A percentile compares a stretch with the other conserved stretches of the same genome.
phyloP scores from a whole-genome alignment of 78 protist species.

The Dictyostelium capitatum region DNA sequence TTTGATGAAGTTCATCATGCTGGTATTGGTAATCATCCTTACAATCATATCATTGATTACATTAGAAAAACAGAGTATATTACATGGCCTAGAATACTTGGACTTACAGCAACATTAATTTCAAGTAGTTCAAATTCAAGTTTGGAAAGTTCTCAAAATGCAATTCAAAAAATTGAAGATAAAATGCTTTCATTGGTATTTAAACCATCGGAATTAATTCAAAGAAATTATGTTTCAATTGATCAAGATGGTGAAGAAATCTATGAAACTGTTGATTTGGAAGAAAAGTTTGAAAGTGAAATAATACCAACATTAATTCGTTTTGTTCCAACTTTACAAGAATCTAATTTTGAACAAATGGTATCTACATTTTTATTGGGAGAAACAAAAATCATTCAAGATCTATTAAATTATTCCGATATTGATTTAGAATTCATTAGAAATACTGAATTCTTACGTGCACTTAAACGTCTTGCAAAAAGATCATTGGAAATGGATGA shows the following conservation, averaged over 20 bases:
- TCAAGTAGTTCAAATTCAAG: background rate
- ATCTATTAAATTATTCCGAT: background rate
- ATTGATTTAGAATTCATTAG: background rate
- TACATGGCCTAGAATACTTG: conserved; percentile 17
- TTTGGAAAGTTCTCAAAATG: background rate
- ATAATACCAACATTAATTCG: background rate
- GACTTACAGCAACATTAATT: conserved; percentile 7
- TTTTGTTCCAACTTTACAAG: background rate
- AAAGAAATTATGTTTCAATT: too few relatives aligned
- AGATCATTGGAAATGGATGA: background rate
- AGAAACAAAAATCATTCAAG: background rate
- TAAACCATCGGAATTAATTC: background rate
- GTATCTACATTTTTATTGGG: background rate
- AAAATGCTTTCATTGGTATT: background rate
- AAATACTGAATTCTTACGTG: background rate
- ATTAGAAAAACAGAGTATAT: background rate
- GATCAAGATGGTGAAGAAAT: too few relatives aligned
- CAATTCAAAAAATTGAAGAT: background rate
- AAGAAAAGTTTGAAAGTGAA: background rate
- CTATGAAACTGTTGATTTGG: too few relatives aligned
- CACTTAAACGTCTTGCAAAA: background rate
- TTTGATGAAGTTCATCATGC: conserved; percentile 83
- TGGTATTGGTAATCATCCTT: conserved; percentile 70
- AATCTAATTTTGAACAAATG: background rate
- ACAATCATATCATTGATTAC: background rate